Percentiles rank a stretch among this genome's conserved stretches.
Conservation (phyloP, 1,284 basidiomycete genomes). For the Cutaneotrichosporon cavernicola region DNA sequence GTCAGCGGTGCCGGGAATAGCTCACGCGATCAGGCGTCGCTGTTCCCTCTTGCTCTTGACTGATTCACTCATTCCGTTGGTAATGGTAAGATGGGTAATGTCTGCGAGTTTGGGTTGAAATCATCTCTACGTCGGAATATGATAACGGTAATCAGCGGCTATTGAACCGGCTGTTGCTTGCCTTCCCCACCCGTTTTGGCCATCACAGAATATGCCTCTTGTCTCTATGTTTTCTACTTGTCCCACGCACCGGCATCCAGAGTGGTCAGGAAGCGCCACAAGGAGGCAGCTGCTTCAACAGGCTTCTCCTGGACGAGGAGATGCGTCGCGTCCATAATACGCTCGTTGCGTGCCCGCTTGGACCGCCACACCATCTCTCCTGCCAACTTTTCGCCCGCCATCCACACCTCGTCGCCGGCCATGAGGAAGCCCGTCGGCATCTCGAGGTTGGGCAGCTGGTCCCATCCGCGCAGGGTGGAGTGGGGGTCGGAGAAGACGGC, state of each 20-base stretch:
- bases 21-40: slow-evolving; percentile 6
- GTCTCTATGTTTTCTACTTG: slow-evolving; percentile 5
- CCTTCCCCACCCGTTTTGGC: not conserved
- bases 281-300: slow-evolving; percentile 34
- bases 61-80: not conserved
- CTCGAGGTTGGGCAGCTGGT: slow-evolving; percentile 34
- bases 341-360: slow-evolving; percentile 32
- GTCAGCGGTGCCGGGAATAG: not conserved
- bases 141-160: not conserved
- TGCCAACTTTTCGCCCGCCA: slow-evolving; percentile 25
- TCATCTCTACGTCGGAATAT: not conserved
- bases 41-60: not conserved
- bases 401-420: slow-evolving; percentile 33
- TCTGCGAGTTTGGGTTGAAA: not conserved
- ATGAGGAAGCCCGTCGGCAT: slow-evolving; percentile 42
- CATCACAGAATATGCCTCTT: not conserved
- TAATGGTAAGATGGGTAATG: not conserved
- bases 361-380: slow-evolving; percentile 41
- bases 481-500: slow-evolving; percentile 36
- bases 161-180: not conserved
- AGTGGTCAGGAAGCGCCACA: slow-evolving; percentile 36
- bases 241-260: slow-evolving; percentile 21
- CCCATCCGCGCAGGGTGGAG: slow-evolving; percentile 39
- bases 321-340: slow-evolving; percentile 38
- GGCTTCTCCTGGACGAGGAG: slow-evolving; percentile 45